These are phyloP conservation scores for Plantago major DNA, from an alignment of 257 asterid genomes.

Conservation along the genomic window DNA sequence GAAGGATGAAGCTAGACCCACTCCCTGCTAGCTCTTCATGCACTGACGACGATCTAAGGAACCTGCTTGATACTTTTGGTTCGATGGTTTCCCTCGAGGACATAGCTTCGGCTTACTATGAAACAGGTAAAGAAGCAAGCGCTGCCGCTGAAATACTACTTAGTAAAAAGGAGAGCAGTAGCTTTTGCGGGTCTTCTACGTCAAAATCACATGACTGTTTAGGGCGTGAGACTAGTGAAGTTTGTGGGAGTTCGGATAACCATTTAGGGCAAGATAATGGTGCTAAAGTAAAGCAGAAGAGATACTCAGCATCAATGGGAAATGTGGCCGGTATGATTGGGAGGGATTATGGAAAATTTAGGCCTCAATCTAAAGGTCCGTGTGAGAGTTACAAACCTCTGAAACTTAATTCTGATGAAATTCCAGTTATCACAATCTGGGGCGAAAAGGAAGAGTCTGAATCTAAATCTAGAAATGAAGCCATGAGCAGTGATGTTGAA, in stretches of 20 bases:
- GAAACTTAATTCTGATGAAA: conserved; percentile 43
- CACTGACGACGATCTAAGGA: conserved; percentile 49
- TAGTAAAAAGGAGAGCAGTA: conserved; percentile 22
- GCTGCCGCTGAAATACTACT: conserved; percentile 40
- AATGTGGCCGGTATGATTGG: conserved; percentile 65
- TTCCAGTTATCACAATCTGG: conserved; percentile 54
- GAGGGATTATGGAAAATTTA: conserved; percentile 40
- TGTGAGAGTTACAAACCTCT: conserved; percentile 45
- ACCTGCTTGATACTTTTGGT: conserved; percentile 62
- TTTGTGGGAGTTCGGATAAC: conserved; percentile 29
- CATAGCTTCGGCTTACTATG: conserved; percentile 70
- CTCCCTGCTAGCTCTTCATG: conserved; percentile 33
- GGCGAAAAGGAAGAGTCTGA: conserved; percentile 37
- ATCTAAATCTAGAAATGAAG: conserved; percentile 26
- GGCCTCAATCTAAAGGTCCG: conserved; percentile 30
- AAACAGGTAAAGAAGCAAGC: conserved; percentile 40
- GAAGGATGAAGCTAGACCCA: conserved; percentile 55
- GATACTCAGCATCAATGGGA: conserved; percentile 56
- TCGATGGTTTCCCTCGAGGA: conserved; percentile 60
- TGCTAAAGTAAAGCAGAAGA: conserved; percentile 37
- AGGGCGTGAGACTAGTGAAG: conserved; percentile 10
- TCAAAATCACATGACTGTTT: conserved; percentile 25
- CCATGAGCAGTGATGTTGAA: conserved; percentile 40
- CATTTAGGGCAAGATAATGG: conserved; percentile 20
- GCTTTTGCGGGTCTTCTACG: conserved; percentile 20